Base-by-base conservation (phyloP, 2,329 filamentous ascomycete species). In the Polychaeton citri region DNA sequence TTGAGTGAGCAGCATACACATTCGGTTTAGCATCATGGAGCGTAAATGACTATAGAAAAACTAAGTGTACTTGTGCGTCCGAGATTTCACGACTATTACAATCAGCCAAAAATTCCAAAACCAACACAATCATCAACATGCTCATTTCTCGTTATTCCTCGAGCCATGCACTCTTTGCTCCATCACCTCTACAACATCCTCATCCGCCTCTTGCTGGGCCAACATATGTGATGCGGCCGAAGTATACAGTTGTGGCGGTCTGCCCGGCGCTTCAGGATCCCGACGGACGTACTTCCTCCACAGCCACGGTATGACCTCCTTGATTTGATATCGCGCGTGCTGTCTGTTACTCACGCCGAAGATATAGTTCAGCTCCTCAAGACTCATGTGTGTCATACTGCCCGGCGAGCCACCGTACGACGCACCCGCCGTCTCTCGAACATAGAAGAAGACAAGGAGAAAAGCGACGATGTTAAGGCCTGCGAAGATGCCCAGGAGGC, bases 291-390 rank as follows among this genome's bases (percentile, higher is more conserved):
- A 42, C 15, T 40, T 33, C 33, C 20, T 19, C 33, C 40, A 40
- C 5, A 35, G 21, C 39, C 37, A 44, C 7, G 42, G 42, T 5
- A 40, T 13, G 7, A 44, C 41, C 10, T 26, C 34, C n/a, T 32
- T 30, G 18, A 39, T 19, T 32, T 49, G 45, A 28, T 48, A 49
- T 10, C 16, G 18, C 8, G 35, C 24, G 33, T 48, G 45, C 33
- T 21, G 34, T 10, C 6, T 16, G 3, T 41, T 44, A 7, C 39
- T 30, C 10, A 53, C 47, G 8, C 42, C 46, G 35, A 55, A 56
- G 16, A 54, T 41, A 26, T 52, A 50, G 35, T 54, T 52, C 16
- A 56, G 37, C 39, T 55, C 50, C 33, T 55, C 53, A 7, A 55
- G 41, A n/a, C 43, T 44, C 32, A 50, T 33, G 19, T 38, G 41